Conservation (phyloP, 225 moss, liverwort and hornwort genomes). For the Marchantia polymorpha region DNA sequence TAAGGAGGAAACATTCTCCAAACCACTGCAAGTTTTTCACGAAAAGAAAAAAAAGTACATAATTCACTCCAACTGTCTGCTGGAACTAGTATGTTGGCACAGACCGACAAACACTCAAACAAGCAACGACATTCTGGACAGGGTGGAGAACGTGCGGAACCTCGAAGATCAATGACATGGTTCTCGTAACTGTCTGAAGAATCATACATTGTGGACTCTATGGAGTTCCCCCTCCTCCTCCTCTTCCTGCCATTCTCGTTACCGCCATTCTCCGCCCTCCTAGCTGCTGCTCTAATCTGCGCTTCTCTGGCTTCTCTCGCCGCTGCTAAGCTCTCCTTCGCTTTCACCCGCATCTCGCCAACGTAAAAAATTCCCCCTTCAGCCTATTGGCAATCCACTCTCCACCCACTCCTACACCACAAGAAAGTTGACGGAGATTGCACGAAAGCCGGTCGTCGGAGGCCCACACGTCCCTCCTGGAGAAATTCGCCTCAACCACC, state of each 20-base stretch:
- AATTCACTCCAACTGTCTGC: neutral
- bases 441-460: neutral
- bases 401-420: neutral
- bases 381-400: neutral
- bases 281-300: slow-evolving; percentile 8
- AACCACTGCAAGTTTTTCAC: neutral
- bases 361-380: neutral
- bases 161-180: slow-evolving; percentile 47
- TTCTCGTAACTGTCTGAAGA: slow-evolving; percentile 49
- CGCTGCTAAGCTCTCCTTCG: slow-evolving; percentile 12
- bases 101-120: neutral
- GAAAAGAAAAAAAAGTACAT: neutral
- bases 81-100: neutral
- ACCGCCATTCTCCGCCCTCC: neutral
- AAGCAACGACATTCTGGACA: neutral
- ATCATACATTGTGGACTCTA: slow-evolving; percentile 33
- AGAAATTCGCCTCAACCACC: neutral
- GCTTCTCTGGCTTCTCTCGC: slow-evolving; percentile 11
- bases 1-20: neutral
- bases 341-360: slow-evolving; percentile 37
- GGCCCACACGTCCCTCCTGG: neutral
- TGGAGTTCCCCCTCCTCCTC: slow-evolving; percentile 9
- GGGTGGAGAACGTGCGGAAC: slow-evolving; percentile 2
- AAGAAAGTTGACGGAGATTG: neutral
- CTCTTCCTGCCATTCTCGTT: slow-evolving; percentile 11